Conservation (phyloP, 2,329 filamentous ascomycete species). For the Pezicula neosporulosa region DNA sequence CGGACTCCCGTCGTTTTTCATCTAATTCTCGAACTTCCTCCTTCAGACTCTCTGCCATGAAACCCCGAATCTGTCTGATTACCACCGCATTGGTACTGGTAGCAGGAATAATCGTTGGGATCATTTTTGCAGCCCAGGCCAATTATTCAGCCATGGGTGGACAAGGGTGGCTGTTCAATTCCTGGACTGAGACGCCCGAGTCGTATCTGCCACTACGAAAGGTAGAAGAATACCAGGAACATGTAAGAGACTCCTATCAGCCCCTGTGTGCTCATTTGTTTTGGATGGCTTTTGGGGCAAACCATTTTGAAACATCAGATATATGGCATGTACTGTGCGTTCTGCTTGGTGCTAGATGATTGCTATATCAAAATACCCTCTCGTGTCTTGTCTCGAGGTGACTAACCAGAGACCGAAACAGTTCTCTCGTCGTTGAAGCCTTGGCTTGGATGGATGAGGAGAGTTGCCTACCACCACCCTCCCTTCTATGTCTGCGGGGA, state of each 20-base stretch:
- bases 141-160: constrained; percentile 21
- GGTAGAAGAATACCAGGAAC: constrained; percentile 1
- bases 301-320: too few relatives aligned
- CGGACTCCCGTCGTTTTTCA: background rate
- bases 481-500: constrained; percentile 27
- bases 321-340: too few relatives aligned
- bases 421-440: background rate
- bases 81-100: constrained; percentile 13
- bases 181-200: background rate
- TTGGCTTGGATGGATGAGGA: background rate
- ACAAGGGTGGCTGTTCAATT: constrained; percentile 18
- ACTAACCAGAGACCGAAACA: background rate
- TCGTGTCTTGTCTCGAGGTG: too few relatives aligned
- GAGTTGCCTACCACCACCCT: constrained; percentile 3
- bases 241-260: too few relatives aligned
- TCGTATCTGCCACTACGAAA: constrained; percentile 21
- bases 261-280: too few relatives aligned
- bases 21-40: constrained; percentile 1
- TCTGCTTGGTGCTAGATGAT: too few relatives aligned
- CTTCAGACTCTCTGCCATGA: constrained; percentile 7
- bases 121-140: constrained; percentile 20
- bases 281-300: too few relatives aligned
- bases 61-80: constrained; percentile 13
- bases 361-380: too few relatives aligned
- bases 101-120: constrained; percentile 16